phyloP scores from a whole-genome alignment of 2,329 filamentous ascomycete genomes.

The Alternaria alternata region DNA sequence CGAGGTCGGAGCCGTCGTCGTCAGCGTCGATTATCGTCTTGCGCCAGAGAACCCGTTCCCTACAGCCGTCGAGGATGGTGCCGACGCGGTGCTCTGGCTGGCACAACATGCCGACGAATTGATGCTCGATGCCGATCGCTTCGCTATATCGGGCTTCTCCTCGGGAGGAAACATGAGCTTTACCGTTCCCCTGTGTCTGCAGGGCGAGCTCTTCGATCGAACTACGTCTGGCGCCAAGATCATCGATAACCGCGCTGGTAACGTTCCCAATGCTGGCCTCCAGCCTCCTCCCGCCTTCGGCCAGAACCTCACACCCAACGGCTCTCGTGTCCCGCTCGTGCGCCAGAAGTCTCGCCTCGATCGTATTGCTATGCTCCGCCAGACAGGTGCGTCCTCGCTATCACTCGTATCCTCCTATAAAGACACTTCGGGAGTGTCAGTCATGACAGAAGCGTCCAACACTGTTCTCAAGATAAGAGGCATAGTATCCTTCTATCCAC shows the following conservation, averaged over 20 bases:
- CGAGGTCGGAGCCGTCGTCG: conserved; percentile 65
- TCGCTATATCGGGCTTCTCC: conserved; percentile 69
- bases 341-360: conserved; percentile 45
- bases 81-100: conserved; percentile 67
- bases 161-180: conserved; percentile 70
- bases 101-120: conserved; percentile 64
- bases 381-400: conserved; percentile 46
- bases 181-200: conserved; percentile 66
- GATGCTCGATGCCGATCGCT: conserved; percentile 64
- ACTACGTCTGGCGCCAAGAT: conserved; percentile 40
- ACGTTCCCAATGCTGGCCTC: conserved; percentile 34
- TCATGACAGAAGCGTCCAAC: conserved; percentile 47
- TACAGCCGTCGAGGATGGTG: conserved; percentile 69
- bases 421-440: conserved; percentile 42
- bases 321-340: conserved; percentile 44
- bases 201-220: conserved; percentile 55
- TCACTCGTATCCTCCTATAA: conserved; percentile 50
- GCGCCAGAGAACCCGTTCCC: conserved; percentile 70
- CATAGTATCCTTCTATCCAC: conserved; percentile 69
- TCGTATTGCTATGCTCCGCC: conserved; percentile 45
- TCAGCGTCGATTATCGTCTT: conserved; percentile 68
- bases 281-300: conserved; percentile 22
- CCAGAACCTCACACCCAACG: conserved; percentile 36
- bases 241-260: conserved; percentile 38
- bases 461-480: conserved; percentile 60